Evolutionary conservation across 1,284 basidiomycete species (phyloP), one percentile per base, ranked within the genome.

Genomic region (Xanthoconium separans): DNA sequence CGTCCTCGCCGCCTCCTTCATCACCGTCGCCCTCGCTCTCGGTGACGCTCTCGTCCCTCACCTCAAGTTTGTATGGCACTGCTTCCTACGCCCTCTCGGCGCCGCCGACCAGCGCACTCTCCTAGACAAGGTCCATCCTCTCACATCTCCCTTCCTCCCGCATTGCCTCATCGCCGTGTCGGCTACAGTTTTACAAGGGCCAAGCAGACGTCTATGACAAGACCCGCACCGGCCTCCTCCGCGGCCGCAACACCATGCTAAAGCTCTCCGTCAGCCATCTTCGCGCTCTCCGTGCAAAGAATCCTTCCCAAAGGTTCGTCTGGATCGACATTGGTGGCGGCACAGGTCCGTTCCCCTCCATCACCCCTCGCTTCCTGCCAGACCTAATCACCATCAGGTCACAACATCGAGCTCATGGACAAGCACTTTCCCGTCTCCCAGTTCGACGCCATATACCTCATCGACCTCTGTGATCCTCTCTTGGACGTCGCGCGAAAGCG

Each of bases 241-340:
- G 85, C n/a, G 87, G 88, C 0, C 74, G 87, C 24, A 80, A 83
- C 59, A 87, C 85, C 3, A 87, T 91, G 83, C 74, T 88, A 29
- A 78, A 77, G 60, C 77, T 93, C 12, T 81, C 84, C 18, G 86
- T 87, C 0, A 81, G 81, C 27, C 87, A 92, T 65, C 74, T 92
- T 16, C 78, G 76, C 34, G 73, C 79, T 3, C 74, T 81, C 48
- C 76, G 74, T 16, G 67, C 66, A 39, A 69, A 65, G 27, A 61
- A 75, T 22, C 76, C 78, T 0, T 62, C 71, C 0, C 78, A 81
- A 62, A 76, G 76, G 29, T 74, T 89, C 11, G 79, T 93, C 31
- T 93, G 91, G 91, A 79, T 92, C 31, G 91, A 92, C 68, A 84
- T 93, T 53, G 91, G 90, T 10, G 91, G 90, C 29, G 91, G 90